Evolutionary conservation across 495 filamentous ascomycete species (phyloP).

Genomic region (Xylaria intraflava): DNA sequence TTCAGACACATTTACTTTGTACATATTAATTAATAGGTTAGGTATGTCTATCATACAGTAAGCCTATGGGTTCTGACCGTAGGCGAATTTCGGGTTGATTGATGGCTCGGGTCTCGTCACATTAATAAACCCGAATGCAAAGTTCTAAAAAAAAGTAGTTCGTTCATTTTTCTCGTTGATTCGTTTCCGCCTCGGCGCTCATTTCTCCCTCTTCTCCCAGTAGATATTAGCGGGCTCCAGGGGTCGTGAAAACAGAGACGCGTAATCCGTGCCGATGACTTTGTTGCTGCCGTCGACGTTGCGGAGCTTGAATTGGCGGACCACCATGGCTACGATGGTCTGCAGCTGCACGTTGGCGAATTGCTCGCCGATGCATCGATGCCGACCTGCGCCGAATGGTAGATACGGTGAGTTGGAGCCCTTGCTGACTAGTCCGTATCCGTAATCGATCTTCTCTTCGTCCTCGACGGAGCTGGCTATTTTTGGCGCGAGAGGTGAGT

Average conservation of each 20-base stretch:
- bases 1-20: too few relatives aligned
- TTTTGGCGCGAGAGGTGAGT: conserved; percentile 37
- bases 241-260: conserved; percentile 58
- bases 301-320: conserved; percentile 66
- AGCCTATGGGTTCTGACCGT: too few relatives aligned
- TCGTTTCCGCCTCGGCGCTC: too few relatives aligned
- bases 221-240: conserved; percentile 56
- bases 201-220: conserved; percentile 54
- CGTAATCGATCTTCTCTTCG: conserved; percentile 80
- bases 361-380: conserved; percentile 94
- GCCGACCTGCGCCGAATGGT: conserved; percentile 88
- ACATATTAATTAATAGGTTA: too few relatives aligned
- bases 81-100: too few relatives aligned
- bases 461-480: conserved; percentile 46
- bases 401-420: conserved; percentile 82
- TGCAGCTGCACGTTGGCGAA: conserved; percentile 91
- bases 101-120: conserved; percentile 9
- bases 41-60: too few relatives aligned
- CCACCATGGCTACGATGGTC: conserved; percentile 73
- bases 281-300: conserved; percentile 62
- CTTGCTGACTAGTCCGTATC: conserved; percentile 88
- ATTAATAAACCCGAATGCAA: conserved; percentile 13
- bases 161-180: background rate
- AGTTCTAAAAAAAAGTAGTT: background rate
- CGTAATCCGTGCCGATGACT: conserved; percentile 80